Evolutionary conservation across 371 early-diverging fungal genomes (phyloP), one percentile per base, ranked within the genome.

Genomic region (Mucor circinelloides): DNA sequence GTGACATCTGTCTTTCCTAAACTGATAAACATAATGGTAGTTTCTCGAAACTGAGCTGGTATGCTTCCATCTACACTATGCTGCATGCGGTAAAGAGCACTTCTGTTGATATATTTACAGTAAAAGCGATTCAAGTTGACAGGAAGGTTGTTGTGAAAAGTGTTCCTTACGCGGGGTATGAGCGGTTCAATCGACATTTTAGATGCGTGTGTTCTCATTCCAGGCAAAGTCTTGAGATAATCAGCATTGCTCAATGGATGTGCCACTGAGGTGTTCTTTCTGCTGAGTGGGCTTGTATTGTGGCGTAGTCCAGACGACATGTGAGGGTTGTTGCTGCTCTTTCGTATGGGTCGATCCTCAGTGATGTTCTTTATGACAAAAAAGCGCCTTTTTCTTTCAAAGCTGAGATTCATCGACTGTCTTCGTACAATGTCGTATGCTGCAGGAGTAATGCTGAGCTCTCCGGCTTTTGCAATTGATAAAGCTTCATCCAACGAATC

Each of bases 11-110:
- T 71, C 23, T 83, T 78, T 6, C 86, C 88, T 0, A 86, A 70
- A 50, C 85, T 85, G n/a, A 88, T 73, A 75, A 88, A 88, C 76
- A 88, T 79, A 23, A 88, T 84, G 1, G 88, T 88, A 1, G 73
- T 80, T 25, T 86, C 86, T n/a, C 88, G 79, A 68, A 88, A 88
- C 54, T 86, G 88, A 0, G 88, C 85, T 2, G 84, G 81, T 40
- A 82, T 77, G 30, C 69, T 76, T 31, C 74, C 83, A 60, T 82
- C 79, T 1, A 75, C 72, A 31, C 80, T 74, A 0, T 80, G 71
- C 13, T 78, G 74, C 36, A 88, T 52, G 15, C 88, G 77, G 52
- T 85, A 80, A 3, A 84, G 70, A 0, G 85, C 85, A n/a, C 85
- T 83, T 28, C 81, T 75, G 62, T 82, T 88, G 56, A 86, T 71